Base-by-base conservation (phyloP, 2,329 filamentous ascomycete genomes). In the Aspergillus sp. region DNA sequence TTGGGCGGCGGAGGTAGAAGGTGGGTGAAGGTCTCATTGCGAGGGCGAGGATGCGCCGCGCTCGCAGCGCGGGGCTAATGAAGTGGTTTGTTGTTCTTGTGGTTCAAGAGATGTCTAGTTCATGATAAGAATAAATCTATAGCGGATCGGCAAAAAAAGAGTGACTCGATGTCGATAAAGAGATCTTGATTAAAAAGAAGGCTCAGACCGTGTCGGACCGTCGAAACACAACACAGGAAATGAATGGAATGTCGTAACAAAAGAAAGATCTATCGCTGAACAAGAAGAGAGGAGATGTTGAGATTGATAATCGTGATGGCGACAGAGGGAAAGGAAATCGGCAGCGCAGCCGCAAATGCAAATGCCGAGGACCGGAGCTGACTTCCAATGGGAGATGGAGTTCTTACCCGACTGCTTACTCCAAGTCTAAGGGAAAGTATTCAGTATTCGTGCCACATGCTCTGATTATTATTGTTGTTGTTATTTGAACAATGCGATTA, bases 1-100 rank as follows among this genome's bases (percentile, higher is more conserved):
- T 57, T 21, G 63, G 52, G 55, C 62, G 59, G 31, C 60, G 59
- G 50, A 55, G 25, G 23, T 62, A 41, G 40, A 60, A 31, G 2
- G 27, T 11, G 9, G 27, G 39, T 40, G 55, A 52, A 37, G 50
- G 51, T 55, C 61, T 61, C 63, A 65, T 65, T 31, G 27, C 41
- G 50, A 11, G 33, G 21, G 23, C 35, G 31, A 31, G 35, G 27
- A 21, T 21, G 40, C 49, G 23, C 50, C 3, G 49, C 27, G 47
- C 45, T 43, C 37, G 23, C 41, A 41, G 47, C 47, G 31, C 40
- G 33, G 17, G 40, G 25, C 12, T 33, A 31, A 25, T 17, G 9
- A 39, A 46, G 40, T 25, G 33, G 21, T 48, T 35, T 43, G n/a
- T 3, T 52, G 39, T 17, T 44, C 15, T 44, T 15, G 44, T 46